Evolutionary conservation across 2,329 filamentous ascomycete genomes (phyloP).

Genomic region (Berkeleyomyces basicola): DNA sequence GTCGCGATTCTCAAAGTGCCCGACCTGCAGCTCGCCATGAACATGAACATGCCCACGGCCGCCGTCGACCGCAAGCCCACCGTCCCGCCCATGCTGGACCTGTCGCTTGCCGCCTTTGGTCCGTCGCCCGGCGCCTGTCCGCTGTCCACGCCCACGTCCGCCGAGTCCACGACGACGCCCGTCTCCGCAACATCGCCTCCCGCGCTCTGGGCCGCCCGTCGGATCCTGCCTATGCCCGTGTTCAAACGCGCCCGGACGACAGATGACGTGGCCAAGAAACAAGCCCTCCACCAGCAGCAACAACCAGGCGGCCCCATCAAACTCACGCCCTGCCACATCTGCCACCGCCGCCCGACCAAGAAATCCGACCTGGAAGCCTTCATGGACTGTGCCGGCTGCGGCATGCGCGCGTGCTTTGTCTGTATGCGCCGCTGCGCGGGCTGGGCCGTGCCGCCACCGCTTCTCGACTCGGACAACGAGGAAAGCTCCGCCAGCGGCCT

Average conservation of each 20-base stretch:
- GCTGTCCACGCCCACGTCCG: background rate
- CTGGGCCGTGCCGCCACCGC: conserved; percentile 19
- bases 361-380: conserved; percentile 51
- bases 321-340: conserved; percentile 48
- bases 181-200: background rate
- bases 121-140: background rate
- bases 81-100: background rate
- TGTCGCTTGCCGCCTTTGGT: background rate
- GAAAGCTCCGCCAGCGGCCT: background rate
- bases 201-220: background rate
- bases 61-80: background rate
- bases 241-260: background rate
- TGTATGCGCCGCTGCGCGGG: conserved; percentile 48
- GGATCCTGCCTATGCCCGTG: conserved; percentile 1
- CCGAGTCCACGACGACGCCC: background rate
- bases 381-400: conserved; percentile 45
- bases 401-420: conserved; percentile 48
- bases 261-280: background rate
- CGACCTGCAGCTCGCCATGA: background rate
- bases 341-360: conserved; percentile 46
- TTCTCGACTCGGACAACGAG: background rate
- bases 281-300: background rate
- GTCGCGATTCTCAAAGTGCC: background rate
- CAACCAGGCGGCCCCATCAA: conserved; percentile 10
- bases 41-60: background rate